phyloP scores from a whole-genome alignment of 2,329 filamentous ascomycete genomes.

The Pezicula radicicola region DNA sequence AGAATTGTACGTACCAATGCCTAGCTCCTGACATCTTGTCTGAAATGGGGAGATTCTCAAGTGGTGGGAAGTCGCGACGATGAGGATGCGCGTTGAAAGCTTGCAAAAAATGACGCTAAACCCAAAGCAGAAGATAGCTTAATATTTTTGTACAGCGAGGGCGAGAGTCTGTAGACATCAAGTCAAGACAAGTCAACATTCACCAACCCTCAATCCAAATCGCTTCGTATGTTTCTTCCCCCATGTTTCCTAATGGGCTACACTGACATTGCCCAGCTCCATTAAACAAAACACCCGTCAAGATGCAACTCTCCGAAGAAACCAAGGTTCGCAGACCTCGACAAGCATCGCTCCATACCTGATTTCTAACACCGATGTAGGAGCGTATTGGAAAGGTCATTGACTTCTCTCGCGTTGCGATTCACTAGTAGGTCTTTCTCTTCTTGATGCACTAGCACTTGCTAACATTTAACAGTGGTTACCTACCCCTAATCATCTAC shows the following conservation, averaged over 20 bases:
- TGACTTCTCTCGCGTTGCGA: conserved; percentile 86
- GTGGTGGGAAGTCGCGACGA: conserved; percentile 5
- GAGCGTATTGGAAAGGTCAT: conserved; percentile 98
- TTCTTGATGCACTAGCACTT: not conserved
- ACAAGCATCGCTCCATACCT: not conserved
- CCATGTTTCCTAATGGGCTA: not conserved
- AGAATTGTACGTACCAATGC: conserved; percentile 60
- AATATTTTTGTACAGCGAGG: no score
- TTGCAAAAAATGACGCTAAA: not conserved
- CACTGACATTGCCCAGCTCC: conserved; percentile 12
- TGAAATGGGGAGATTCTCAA: conserved; percentile 5
- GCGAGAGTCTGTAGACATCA: no score
- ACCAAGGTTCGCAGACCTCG: conserved; percentile 67
- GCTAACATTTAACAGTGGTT: conserved; percentile 65
- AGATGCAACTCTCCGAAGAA: conserved; percentile 77
- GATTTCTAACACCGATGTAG: conserved; percentile 43
- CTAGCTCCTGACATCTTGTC: conserved; percentile 44
- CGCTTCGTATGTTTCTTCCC: not conserved
- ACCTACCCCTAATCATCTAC: conserved; percentile 94
- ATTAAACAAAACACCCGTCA: conserved; percentile 11
- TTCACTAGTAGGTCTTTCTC: conserved; percentile 76
- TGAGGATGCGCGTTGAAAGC: not conserved
- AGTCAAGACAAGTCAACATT: conserved; percentile 5
- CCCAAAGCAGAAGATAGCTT: not conserved
- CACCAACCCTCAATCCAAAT: not conserved